Conservation (phyloP, 805 yeast species). For the Starmerella vitae region DNA sequence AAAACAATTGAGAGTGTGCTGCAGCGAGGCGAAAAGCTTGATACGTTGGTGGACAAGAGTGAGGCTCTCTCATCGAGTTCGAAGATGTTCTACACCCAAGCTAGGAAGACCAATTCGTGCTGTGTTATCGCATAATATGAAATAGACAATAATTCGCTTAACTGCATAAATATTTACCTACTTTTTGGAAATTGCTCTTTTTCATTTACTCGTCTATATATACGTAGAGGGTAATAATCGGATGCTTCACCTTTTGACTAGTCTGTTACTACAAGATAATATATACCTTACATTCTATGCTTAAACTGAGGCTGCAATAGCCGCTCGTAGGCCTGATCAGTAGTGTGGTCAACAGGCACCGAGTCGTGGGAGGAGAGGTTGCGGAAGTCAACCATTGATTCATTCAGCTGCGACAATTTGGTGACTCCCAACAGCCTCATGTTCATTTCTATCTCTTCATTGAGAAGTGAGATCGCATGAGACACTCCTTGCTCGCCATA, state of each 20-base stretch:
- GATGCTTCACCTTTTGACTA: not conserved
- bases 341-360: constrained; percentile 18
- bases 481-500: constrained; percentile 66
- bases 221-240: too few species aligned
- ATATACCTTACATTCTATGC: constrained; percentile 5
- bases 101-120: constrained; percentile 86
- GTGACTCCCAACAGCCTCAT: constrained; percentile 71
- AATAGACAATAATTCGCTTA: too few species aligned
- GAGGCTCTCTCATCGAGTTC: constrained; percentile 82
- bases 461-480: constrained; percentile 50
- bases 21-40: constrained; percentile 93
- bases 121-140: constrained; percentile 34
- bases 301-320: constrained; percentile 19
- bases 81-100: constrained; percentile 91
- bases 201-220: too few species aligned
- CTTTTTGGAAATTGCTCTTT: too few species aligned
- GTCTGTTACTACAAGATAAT: not conserved
- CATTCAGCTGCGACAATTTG: constrained; percentile 44
- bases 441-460: constrained; percentile 58
- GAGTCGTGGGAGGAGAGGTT: constrained; percentile 25
- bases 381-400: constrained; percentile 45
- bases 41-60: constrained; percentile 84
- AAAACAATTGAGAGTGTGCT: constrained; percentile 88
- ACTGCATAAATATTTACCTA: too few species aligned
- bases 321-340: constrained; percentile 18